Evolutionary conservation across 1,284 basidiomycete species (phyloP).

Genomic region (Neotropicomus parvogracilis): DNA sequence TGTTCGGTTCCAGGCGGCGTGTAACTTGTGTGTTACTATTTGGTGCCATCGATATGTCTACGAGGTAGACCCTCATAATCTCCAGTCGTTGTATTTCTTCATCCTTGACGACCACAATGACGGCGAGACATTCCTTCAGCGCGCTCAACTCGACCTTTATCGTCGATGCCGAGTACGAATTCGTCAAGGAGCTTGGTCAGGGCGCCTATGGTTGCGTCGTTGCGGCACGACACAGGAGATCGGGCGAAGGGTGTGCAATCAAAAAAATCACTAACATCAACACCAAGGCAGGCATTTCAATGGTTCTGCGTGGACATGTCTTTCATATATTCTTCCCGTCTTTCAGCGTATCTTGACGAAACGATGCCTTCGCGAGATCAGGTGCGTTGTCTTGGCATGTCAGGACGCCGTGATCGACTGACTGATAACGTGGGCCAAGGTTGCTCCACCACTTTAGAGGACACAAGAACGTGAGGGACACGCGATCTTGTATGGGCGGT

Average conservation of each 20-base stretch:
- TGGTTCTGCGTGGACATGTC: not conserved
- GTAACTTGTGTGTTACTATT: constrained; percentile 24
- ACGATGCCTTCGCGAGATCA: constrained; percentile 90
- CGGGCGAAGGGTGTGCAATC: constrained; percentile 89
- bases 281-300: constrained; percentile 65
- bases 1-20: constrained; percentile 3
- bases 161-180: constrained; percentile 89
- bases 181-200: constrained; percentile 93
- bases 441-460: constrained; percentile 93
- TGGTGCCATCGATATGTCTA: constrained; percentile 31
- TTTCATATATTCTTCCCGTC: constrained; percentile 6
- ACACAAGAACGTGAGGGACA: constrained; percentile 81
- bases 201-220: constrained; percentile 93
- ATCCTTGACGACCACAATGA: constrained; percentile 12
- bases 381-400: constrained; percentile 45
- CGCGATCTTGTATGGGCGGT: constrained; percentile 1
- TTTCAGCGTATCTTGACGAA: constrained; percentile 89
- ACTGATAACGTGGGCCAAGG: constrained; percentile 38
- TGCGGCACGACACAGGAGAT: constrained; percentile 77
- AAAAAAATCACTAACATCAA: constrained; percentile 99
- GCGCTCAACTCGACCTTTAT: constrained; percentile 81
- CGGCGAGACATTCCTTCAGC: constrained; percentile 67
- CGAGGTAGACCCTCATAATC: constrained; percentile 7
- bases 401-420: not conserved
- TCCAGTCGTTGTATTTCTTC: constrained; percentile 1